phyloP scores from a whole-genome alignment of 2,329 filamentous ascomycete genomes.

The Fusarium incarnatum region DNA sequence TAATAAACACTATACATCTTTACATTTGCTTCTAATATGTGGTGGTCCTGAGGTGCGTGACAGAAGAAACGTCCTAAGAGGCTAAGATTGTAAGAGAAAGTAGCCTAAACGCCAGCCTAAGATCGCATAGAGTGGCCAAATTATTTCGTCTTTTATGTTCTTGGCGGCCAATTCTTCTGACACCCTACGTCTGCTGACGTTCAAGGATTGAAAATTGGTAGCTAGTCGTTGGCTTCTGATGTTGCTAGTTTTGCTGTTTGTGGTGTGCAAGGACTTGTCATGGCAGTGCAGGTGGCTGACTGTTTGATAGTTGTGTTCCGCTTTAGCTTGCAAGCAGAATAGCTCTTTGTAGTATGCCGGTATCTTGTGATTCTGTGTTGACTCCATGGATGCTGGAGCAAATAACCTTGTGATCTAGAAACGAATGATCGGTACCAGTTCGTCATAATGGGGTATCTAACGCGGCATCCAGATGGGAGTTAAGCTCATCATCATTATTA shows the following conservation, averaged over 20 bases:
- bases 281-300: not conserved
- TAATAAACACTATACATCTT: constrained; percentile 22
- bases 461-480: constrained; percentile 22
- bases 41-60: not conserved
- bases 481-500: not conserved
- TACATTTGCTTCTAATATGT: not conserved
- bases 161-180: not conserved
- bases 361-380: not conserved
- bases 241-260: not conserved
- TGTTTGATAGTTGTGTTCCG: not conserved
- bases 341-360: not conserved
- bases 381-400: not conserved
- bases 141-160: not conserved
- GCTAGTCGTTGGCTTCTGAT: not conserved
- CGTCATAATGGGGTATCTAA: constrained; percentile 4
- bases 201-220: not conserved
- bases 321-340: not conserved
- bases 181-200: not conserved
- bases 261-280: not conserved
- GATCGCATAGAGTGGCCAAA: not conserved
- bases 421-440: not conserved
- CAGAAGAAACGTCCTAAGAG: not conserved
- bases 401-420: not conserved
- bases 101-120: not conserved
- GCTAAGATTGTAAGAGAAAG: not conserved